Base-by-base conservation (phyloP, 1,284 basidiomycete species). In the Leucocoprinus gongylophorus region DNA sequence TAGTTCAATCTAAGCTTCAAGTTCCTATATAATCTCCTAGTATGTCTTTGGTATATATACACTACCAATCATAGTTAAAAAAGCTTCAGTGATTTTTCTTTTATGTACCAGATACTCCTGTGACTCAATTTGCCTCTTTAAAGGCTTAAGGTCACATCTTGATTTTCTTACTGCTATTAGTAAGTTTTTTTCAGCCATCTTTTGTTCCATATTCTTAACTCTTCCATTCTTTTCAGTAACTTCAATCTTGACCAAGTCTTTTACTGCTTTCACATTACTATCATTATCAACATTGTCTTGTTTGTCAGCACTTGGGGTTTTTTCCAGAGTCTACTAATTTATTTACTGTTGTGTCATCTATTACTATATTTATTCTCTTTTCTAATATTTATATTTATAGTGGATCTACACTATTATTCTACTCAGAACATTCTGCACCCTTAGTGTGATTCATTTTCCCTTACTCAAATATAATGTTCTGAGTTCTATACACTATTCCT, bases 11-110 rank as follows among this genome's bases (percentile, higher is more conserved):
- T 50, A 55, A 12, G 47, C 40, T 2, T 56, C 56, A 3, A 55
- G 57, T 2, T 58, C 3, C 37, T 46, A 23, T 55, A 59, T 59
- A 4, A 57, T 60, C n/a, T n/a, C n/a, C n/a, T 46, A 45, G 48
- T 50, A 61, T 0, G 26, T 50, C 35, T n/a, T 17, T n/a, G 35
- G n/a, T 38, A 38, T n/a, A 6, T 38, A 5, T 13, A 38, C n/a
- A 38, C 35, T 15, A 13, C 35, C 35, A 38, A 17, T n/a, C n/a
- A 38, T 10, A 6, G n/a, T 15, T 8, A 5, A 9, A n/a, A 38
- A 38, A 13, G 35, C 35, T n/a, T 15, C 35, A 5, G 35, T n/a
- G n/a, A n/a, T n/a, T n/a, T n/a, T n/a, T n/a, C 35, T 38, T 15
- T n/a, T n/a, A n/a, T n/a, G n/a, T n/a, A 5, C 35, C 7, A 13